phyloP scores from a whole-genome alignment of 2,329 filamentous ascomycete genomes.

The Colletotrichum tropicale region DNA sequence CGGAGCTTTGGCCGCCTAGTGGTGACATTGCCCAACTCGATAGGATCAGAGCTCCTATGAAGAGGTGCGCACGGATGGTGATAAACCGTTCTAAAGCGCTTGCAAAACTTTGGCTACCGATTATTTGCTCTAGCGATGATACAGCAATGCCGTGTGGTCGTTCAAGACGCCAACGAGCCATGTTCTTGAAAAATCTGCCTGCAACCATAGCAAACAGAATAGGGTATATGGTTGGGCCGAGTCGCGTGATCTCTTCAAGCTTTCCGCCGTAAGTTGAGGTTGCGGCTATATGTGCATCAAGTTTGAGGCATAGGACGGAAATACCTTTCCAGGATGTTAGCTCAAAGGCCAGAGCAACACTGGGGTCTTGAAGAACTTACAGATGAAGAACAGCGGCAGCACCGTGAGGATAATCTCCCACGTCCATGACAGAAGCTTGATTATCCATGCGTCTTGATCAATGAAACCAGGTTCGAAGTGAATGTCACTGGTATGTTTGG shows the following conservation, averaged over 20 bases:
- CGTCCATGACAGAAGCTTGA: too few species aligned
- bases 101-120: constrained; percentile 6
- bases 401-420: too few species aligned
- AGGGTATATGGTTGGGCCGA: neutral
- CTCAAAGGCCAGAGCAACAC: too few species aligned
- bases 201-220: constrained; percentile 4
- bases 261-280: too few species aligned
- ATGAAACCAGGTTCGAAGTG: too few species aligned
- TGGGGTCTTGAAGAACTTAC: too few species aligned
- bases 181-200: neutral
- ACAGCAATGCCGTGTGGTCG: neutral
- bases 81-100: neutral
- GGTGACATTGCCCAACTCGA: neutral
- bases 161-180: neutral
- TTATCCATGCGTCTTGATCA: too few species aligned
- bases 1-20: neutral
- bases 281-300: too few species aligned
- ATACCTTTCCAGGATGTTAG: too few species aligned
- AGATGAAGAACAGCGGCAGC: too few species aligned
- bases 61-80: neutral
- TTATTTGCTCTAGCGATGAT: neutral
- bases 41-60: neutral
- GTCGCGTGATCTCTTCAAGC: neutral
- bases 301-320: too few species aligned
- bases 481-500: too few species aligned